Percentiles rank a stretch among this genome's conserved stretches.
Evolutionary conservation across 1,284 basidiomycete species (phyloP).

Genomic region (Ganoderma multipileum): DNA sequence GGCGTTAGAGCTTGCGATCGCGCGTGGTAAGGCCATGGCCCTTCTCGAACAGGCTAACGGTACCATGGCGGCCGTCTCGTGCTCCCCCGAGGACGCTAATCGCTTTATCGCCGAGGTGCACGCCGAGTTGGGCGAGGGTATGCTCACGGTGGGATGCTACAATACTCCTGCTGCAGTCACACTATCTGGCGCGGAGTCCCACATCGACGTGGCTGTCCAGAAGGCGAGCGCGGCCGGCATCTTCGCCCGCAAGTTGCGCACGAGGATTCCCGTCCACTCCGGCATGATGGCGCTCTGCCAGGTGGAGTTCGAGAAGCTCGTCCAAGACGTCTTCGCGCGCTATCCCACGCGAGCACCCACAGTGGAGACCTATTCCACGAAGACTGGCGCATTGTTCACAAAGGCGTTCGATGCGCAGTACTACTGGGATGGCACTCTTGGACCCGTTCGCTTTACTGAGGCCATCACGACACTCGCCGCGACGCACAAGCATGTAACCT

Average conservation of each 20-base stretch:
- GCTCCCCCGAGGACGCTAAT: constrained; percentile 36
- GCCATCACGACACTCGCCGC: constrained; percentile 33
- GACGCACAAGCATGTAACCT: constrained; percentile 31
- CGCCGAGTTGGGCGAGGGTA: constrained; percentile 17
- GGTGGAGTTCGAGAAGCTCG: constrained; percentile 31
- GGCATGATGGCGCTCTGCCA: constrained; percentile 42
- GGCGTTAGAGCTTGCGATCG: constrained; percentile 49
- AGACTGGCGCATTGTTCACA: constrained; percentile 33
- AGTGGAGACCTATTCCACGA: constrained; percentile 35
- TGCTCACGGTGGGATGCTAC: constrained; percentile 45
- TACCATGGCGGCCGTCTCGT: constrained; percentile 51
- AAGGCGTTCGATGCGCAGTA: constrained; percentile 38
- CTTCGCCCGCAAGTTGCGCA: constrained; percentile 42
- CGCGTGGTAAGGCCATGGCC: constrained; percentile 44
- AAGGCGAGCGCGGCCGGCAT: constrained; percentile 38
- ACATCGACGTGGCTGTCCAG: constrained; percentile 39
- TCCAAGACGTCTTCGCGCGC: constrained; percentile 38
- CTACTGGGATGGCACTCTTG: constrained; percentile 43
- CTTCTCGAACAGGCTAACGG: constrained; percentile 41
- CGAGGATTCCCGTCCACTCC: constrained; percentile 43
- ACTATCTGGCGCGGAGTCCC: constrained; percentile 40
- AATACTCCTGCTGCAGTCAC: constrained; percentile 44
- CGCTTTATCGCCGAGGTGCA: constrained; percentile 32
- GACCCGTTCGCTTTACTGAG: constrained; percentile 41
- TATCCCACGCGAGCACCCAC: constrained; percentile 27